A percentile compares a stretch with the other conserved stretches of the same genome.
These are phyloP conservation scores for Eimeria acervulina DNA, from an alignment of 169 alveolate species.

Conservation along the genomic window DNA sequence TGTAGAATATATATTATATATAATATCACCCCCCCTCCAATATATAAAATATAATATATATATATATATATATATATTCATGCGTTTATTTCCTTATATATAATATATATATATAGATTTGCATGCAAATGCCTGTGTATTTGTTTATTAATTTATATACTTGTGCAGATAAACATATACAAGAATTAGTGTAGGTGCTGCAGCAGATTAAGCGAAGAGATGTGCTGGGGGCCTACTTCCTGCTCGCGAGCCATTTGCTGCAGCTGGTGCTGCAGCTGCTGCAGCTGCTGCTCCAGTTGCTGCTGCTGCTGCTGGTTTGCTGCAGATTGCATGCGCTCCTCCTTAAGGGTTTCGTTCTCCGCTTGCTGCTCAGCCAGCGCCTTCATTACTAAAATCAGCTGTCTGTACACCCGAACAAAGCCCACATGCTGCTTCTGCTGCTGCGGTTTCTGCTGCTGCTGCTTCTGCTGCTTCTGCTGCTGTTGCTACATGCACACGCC, in stretches of 20 bases:
- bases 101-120: not conserved
- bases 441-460: not conserved
- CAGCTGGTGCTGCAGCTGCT: slow-evolving; percentile 60
- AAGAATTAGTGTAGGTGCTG: no score
- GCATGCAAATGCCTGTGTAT: not conserved
- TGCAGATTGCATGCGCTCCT: slow-evolving; percentile 19
- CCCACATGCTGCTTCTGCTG: no score
- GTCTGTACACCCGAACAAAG: not conserved
- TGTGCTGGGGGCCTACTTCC: no score
- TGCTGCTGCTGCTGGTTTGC: not conserved
- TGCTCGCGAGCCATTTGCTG: slow-evolving; percentile 47
- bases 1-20: no score
- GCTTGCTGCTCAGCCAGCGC: slow-evolving; percentile 61
- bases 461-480: not conserved
- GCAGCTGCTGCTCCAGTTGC: not conserved
- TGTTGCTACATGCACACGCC: not conserved
- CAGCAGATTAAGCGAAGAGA: no score
- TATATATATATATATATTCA: not conserved
- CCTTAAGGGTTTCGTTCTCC: slow-evolving; percentile 12
- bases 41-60: no score
- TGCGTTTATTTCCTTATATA: not conserved
- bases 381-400: slow-evolving; percentile 50
- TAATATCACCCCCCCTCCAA: no score
- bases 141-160: no score
- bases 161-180: no score